These are phyloP conservation scores for Pyricularia sp. DNA, from an alignment of 2,329 filamentous ascomycete genomes.

Conservation along the genomic window DNA sequence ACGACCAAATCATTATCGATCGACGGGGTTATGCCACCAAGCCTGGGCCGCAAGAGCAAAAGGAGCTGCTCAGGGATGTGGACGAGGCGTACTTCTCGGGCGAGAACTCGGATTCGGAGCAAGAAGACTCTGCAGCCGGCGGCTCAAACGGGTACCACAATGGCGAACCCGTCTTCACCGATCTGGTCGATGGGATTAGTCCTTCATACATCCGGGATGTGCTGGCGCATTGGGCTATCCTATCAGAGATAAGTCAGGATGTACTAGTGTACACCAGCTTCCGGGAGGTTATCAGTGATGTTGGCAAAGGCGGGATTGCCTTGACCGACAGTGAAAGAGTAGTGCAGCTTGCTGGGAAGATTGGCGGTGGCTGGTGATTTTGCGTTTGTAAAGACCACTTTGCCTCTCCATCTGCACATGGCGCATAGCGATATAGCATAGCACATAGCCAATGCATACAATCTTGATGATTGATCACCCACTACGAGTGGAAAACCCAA, in stretches of 20 bases:
- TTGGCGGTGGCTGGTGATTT: slow-evolving; percentile 80
- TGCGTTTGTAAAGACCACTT: slow-evolving; percentile 1
- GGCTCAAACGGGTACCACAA: neutral
- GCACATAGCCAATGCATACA: neutral
- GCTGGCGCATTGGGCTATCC: slow-evolving; percentile 61
- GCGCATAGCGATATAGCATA: slow-evolving; percentile 14
- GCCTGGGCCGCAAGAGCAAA: slow-evolving; percentile 66
- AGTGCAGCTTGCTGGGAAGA: slow-evolving; percentile 76
- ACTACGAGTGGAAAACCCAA: slow-evolving; percentile 59
- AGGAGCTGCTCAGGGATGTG: slow-evolving; percentile 67
- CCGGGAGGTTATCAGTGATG: slow-evolving; percentile 85
- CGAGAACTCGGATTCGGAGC: slow-evolving; percentile 32
- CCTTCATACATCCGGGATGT: slow-evolving; percentile 51
- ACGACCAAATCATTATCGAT: slow-evolving; percentile 53
- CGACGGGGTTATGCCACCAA: slow-evolving; percentile 36
- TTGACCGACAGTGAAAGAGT: slow-evolving; percentile 64
- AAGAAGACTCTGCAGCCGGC: slow-evolving; percentile 18
- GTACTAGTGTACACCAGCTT: slow-evolving; percentile 77
- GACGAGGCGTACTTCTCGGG: slow-evolving; percentile 86
- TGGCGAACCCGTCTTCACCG: neutral
- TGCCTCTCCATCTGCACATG: slow-evolving; percentile 11
- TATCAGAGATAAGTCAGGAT: slow-evolving; percentile 57
- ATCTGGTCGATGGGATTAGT: slow-evolving; percentile 49
- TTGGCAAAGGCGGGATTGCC: slow-evolving; percentile 57
- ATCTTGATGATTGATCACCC: slow-evolving; percentile 18